phyloP scores from a whole-genome alignment of 2,329 filamentous ascomycete genomes.

The Bipolaris sorokiniana region DNA sequence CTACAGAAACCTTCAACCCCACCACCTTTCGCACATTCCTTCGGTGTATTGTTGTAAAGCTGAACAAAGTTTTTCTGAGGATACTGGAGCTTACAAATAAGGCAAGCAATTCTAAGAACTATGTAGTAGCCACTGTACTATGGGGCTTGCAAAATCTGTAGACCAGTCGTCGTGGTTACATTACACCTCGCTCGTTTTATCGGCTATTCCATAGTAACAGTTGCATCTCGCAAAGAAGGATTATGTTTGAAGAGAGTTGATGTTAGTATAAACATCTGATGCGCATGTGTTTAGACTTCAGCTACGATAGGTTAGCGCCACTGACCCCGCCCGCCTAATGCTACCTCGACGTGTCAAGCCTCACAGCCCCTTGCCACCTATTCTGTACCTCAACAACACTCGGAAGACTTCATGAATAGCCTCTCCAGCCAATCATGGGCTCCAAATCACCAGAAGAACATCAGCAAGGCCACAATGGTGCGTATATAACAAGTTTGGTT shows the following conservation, averaged over 20 bases:
- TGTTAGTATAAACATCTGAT: background rate
- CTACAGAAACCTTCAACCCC: too few species aligned
- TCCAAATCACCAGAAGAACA: conserved; percentile 49
- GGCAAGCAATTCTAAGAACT: too few species aligned
- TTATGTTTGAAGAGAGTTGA: background rate
- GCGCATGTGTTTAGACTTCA: background rate
- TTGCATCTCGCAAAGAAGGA: background rate
- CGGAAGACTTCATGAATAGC: conserved; percentile 6
- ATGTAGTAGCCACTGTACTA: too few species aligned
- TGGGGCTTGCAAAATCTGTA: too few species aligned
- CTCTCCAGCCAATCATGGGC: conserved; percentile 38
- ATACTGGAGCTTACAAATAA: too few species aligned
- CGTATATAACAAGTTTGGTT: background rate
- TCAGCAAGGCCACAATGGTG: conserved; percentile 43
- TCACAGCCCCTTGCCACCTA: background rate
- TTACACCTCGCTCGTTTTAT: background rate
- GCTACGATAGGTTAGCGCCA: background rate
- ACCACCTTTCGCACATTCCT: too few species aligned
- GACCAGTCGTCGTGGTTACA: too few species aligned
- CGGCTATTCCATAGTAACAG: background rate
- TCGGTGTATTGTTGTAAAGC: background rate
- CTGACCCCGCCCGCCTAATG: background rate
- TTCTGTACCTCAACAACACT: background rate
- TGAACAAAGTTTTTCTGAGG: background rate
- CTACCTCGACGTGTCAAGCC: background rate